phyloP scores from a whole-genome alignment of 495 filamentous ascomycete genomes.

The Friedmanniomyces endolithicus region DNA sequence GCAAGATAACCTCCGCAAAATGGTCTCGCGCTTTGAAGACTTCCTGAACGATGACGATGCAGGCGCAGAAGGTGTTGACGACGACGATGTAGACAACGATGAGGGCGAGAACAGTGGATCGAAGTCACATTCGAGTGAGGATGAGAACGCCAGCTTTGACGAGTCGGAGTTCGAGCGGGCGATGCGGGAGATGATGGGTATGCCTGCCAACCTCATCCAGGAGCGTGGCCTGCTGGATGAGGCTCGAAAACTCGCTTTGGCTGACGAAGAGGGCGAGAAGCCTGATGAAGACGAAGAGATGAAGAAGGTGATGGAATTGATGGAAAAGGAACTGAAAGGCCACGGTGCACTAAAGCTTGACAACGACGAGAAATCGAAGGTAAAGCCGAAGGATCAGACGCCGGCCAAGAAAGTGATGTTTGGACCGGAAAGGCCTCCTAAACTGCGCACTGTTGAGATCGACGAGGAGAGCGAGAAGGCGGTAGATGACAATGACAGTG shows the following conservation, averaged over 20 bases:
- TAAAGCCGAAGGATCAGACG: conserved; percentile 4
- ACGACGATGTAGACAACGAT: conserved; percentile 54
- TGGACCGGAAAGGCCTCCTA: conserved; percentile 15
- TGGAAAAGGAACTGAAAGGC: conserved; percentile 69
- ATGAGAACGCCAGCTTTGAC: conserved; percentile 66
- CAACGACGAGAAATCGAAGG: conserved; percentile 27
- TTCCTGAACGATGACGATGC: conserved; percentile 82
- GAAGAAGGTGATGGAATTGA: conserved; percentile 54
- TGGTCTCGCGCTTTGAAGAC: conserved; percentile 82
- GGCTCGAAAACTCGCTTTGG: conserved; percentile 25
- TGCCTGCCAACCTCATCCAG: conserved; percentile 38
- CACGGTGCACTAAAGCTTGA: conserved; percentile 58
- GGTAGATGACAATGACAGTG: conserved; percentile 16
- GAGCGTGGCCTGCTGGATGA: conserved; percentile 30
- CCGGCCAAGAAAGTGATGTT: neutral
- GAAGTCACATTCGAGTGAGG: conserved; percentile 45
- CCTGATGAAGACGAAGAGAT: conserved; percentile 51
- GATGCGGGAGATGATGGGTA: conserved; percentile 94
- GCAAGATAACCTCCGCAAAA: conserved; percentile 74
- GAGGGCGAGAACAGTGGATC: conserved; percentile 40
- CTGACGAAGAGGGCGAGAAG: conserved; percentile 26
- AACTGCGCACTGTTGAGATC: neutral
- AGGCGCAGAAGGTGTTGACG: conserved; percentile 63
- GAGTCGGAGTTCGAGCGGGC: conserved; percentile 72
- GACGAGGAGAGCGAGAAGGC: neutral